phyloP scores from a whole-genome alignment of 164 flowering plant species.

The Vitis amurensis region DNA sequence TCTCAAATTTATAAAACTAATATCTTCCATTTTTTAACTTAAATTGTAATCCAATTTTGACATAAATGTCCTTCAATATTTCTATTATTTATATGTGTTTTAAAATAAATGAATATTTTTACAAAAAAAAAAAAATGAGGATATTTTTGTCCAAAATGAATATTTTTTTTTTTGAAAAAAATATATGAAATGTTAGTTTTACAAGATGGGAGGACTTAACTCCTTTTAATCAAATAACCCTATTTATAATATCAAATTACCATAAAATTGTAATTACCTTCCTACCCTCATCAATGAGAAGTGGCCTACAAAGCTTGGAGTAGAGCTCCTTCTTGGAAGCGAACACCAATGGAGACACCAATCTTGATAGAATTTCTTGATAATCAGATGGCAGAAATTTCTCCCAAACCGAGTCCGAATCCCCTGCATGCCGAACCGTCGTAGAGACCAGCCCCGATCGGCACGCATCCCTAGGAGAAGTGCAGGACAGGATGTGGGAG shows the following conservation, averaged over 20 bases:
- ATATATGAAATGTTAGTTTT: no score
- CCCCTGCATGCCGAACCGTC: conserved; percentile 20
- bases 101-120: no score
- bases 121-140: no score
- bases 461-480: conserved; percentile 53
- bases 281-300: conserved; percentile 40
- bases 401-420: conserved; percentile 54
- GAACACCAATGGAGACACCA: conserved; percentile 26
- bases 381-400: conserved; percentile 51
- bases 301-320: conserved; percentile 32
- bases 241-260: neutral
- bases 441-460: conserved; percentile 23
- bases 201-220: no score
- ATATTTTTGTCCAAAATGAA: no score
- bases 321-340: conserved; percentile 52
- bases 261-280: conserved; percentile 35
- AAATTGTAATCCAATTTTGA: no score
- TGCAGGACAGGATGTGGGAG: conserved; percentile 30
- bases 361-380: conserved; percentile 27
- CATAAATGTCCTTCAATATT: accelerated
- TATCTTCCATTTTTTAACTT: no score
- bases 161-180: no score
- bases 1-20: no score
- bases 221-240: no score
- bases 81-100: no score